Evolutionary conservation across 495 filamentous ascomycete species (phyloP), one percentile per base, ranked within the genome.

Genomic region (Penicillium atrosanguineum): DNA sequence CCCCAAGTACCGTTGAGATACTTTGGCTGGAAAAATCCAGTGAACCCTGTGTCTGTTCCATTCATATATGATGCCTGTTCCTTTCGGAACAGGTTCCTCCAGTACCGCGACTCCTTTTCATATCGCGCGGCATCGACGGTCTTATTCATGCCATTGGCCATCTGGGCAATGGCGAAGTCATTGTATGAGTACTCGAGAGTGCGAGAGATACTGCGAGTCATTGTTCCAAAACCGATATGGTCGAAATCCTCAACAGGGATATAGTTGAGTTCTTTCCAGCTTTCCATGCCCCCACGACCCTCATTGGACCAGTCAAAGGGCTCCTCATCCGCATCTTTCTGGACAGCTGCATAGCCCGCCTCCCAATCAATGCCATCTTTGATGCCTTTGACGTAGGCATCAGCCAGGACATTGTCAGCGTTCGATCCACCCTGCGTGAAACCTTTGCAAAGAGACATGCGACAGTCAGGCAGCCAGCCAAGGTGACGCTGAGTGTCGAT

Each of bases 361-460:
- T 80, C 71, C 88, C 88, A 91, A 60, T 91, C 74, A 37, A 91
- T 75, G 12, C 67, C 77, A 14, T 75, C 74, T 2, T 72, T 67
- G 16, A 91, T 75, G 6, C 84, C 84, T 57, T 91, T 91, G 28
- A 90, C 75, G 53, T 83, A 90, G 37, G 87, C 86, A 62, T 91
- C 88, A 4, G 84, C 88, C 34, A 91, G 78, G 4, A 91, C 78
- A 47, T 87, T 87, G 59, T 91, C 88, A 1, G 83, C 83, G 50
- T 90, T 89, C 3, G 83, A 89, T 19, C 88, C 88, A 3, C 88
- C 90, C 71, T 91, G 87, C 7, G 82, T 83, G 23, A 60, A 75
- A 7, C 87, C 87, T 63, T 89, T 91, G 70, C 79, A 90, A 50
- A 89, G 82, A 16, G 82, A 86, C 56, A 84, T 87, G 40, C 83